These are phyloP conservation scores for Trypanosoma melophagium DNA, from an alignment of 208 protist species.

Conservation along the genomic window DNA sequence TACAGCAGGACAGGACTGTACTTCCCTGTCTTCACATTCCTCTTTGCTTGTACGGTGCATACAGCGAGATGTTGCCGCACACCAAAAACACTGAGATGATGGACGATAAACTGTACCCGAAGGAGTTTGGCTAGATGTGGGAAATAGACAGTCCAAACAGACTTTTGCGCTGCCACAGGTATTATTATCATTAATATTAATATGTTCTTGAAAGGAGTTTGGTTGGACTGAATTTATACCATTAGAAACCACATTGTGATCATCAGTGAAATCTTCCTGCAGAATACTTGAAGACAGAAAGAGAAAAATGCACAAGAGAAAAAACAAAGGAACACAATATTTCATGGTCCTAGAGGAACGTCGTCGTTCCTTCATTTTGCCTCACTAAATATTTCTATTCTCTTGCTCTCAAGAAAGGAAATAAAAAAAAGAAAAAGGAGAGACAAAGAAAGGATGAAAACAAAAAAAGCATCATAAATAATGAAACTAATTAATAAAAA, in stretches of 20 bases:
- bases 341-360: background rate
- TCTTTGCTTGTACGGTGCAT: background rate
- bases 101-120: background rate
- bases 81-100: conserved; percentile 21
- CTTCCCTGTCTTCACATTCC: conserved; percentile 17
- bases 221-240: too few species aligned
- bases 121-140: background rate
- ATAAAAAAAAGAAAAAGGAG: background rate
- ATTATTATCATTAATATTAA: background rate
- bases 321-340: background rate
- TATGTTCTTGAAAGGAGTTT: too few species aligned
- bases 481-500: background rate
- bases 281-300: background rate
- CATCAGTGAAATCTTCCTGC: background rate
- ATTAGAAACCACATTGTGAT: too few species aligned
- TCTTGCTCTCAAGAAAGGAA: conserved; percentile 14
- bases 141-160: conserved; percentile 26
- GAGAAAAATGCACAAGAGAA: conserved; percentile 4
- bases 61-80: conserved; percentile 9
- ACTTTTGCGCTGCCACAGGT: background rate
- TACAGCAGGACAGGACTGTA: conserved; percentile 20
- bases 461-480: background rate
- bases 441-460: background rate
- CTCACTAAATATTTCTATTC: background rate
- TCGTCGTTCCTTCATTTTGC: conserved; percentile 1